phyloP scores from a whole-genome alignment of 2,329 filamentous ascomycete genomes.

The Alternaria atra region DNA sequence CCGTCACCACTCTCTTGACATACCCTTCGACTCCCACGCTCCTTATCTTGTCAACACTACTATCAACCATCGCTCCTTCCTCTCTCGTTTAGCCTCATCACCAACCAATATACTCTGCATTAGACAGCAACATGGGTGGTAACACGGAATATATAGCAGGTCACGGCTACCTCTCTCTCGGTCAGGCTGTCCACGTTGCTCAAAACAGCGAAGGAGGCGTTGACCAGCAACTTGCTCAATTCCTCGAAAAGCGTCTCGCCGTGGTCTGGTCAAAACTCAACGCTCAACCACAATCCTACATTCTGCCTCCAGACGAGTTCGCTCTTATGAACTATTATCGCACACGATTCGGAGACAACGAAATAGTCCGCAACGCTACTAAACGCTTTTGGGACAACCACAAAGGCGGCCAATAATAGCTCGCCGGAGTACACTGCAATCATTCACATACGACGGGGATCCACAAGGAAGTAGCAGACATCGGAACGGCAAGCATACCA shows the following conservation, averaged over 20 bases:
- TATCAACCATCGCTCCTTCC: conserved; percentile 28
- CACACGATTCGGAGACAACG: conserved; percentile 66
- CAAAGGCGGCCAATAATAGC: conserved; percentile 38
- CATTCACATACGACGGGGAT: conserved; percentile 1
- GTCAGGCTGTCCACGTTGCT: conserved; percentile 77
- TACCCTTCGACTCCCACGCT: conserved; percentile 18
- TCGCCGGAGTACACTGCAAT: neutral
- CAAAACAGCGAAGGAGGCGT: conserved; percentile 75
- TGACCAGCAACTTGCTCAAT: conserved; percentile 68
- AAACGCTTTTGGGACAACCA: conserved; percentile 66
- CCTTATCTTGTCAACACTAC: conserved; percentile 22
- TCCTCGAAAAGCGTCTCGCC: conserved; percentile 67
- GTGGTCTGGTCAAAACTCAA: conserved; percentile 75
- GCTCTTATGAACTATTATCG: conserved; percentile 88
- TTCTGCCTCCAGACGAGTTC: conserved; percentile 81
- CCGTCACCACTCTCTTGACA: conserved; percentile 11
- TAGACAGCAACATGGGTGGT: conserved; percentile 51
- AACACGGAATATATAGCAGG: conserved; percentile 51
- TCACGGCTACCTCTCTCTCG: conserved; percentile 61
- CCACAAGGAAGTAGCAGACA: neutral
- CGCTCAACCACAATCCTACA: conserved; percentile 71
- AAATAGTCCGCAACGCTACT: conserved; percentile 61
- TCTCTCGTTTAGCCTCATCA: conserved; percentile 36
- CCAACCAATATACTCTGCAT: conserved; percentile 36
- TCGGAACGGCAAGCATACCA: neutral